Evolutionary conservation across 306 rosid genomes (phyloP).

Genomic region (Fragaria nilgerrensis): DNA sequence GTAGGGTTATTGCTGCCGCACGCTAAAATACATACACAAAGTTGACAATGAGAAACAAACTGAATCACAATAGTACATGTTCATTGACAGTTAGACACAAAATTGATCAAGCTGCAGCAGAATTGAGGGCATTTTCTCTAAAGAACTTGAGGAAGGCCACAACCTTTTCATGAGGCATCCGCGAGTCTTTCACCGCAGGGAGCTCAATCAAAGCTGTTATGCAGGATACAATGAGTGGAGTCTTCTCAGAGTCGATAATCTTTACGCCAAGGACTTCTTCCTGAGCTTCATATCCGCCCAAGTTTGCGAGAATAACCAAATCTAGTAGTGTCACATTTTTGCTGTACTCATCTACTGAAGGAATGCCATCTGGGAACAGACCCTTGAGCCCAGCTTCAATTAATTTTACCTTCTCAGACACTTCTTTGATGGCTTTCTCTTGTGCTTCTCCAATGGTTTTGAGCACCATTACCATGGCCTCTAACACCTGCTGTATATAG

Average conservation of each 20-base stretch:
- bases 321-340: constrained; percentile 12
- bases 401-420: constrained; percentile 4
- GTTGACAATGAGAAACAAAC: neutral
- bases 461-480: neutral
- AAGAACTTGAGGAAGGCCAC: neutral
- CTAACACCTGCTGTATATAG: constrained; percentile 6
- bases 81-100: neutral
- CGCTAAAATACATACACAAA: neutral
- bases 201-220: neutral
- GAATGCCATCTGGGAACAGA: constrained; percentile 3
- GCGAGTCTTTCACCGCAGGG: constrained; percentile 6
- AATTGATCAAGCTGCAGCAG: neutral
- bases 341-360: neutral
- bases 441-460: constrained; percentile 18
- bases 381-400: constrained; percentile 11
- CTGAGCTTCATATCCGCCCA: neutral
- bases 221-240: constrained; percentile 2
- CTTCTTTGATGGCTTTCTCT: constrained; percentile 14
- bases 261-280: constrained; percentile 12
- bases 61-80: neutral
- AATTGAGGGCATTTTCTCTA: constrained; percentile 14
- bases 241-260: neutral
- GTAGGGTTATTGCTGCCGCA: neutral
- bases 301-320: neutral
- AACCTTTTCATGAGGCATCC: neutral